Evolutionary conservation across 441 rosid species (phyloP), one percentile per base, ranked within the genome.

Genomic region (Corymbia citriodora): DNA sequence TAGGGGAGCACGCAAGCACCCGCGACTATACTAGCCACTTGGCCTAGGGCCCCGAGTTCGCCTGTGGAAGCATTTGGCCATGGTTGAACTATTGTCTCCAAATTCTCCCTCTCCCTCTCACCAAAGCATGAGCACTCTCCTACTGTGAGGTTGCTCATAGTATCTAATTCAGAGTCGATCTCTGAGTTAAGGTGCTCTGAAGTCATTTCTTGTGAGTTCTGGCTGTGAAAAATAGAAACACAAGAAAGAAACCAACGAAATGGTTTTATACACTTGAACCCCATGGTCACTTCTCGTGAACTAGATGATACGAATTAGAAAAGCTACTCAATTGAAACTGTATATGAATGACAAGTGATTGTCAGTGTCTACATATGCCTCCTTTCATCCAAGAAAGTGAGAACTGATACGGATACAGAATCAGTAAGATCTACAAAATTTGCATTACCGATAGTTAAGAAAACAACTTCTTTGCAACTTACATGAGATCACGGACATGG

Each of bases 1-100:
- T 55, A 45, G 63, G 55, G 31, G 81, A 82, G 87, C 91, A 10
- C 55, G 81, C 15, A 49, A 74, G 59, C 88, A 90, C 59, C 89
- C 65, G 8, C 50, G 55, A 18, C 68, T 23, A 16, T 65, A 74
- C 55, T 70, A 33, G 49, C 82, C 91, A 15, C 72, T 87, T 49
- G 91, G 88, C n/a, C 31, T 59, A 21, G 89, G 91, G 29, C 18
- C 87, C 18, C 86, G 87, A 11, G 88, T 54, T 23, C 74, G 91
- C 89, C 74, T 90, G 7, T 79, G 91, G 27, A 89, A 31, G 12
- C 18, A 87, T 59, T 82, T 88, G 29, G 91, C 91, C 53, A 81
- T 59, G 48, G 82, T 2, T 40, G 50, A 74, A 40, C 83, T 2
- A 74, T 36, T 10, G 16, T 1, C 50, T 19, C 83, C 50, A 40